Evolutionary conservation across 2,329 filamentous ascomycete species (phyloP).

Genomic region (Bipolaris sorokiniana): DNA sequence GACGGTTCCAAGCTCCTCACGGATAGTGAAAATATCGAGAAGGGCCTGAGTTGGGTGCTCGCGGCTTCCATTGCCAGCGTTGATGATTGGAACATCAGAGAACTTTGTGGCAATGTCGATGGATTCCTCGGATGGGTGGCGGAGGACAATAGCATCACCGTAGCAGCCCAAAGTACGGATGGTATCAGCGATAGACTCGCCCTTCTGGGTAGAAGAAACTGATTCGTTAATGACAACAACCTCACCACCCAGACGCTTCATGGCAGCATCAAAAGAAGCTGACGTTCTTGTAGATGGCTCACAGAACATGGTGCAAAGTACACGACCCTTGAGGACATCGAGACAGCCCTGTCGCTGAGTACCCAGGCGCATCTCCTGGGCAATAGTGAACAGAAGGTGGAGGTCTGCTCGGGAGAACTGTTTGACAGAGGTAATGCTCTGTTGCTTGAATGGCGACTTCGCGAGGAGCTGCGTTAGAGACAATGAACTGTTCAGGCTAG

Average conservation of each 20-base stretch:
- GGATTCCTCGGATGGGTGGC: constrained; percentile 83
- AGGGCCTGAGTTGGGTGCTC: constrained; percentile 98
- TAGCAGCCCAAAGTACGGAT: constrained; percentile 94
- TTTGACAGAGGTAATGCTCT: constrained; percentile 89
- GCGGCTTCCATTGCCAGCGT: constrained; percentile 92
- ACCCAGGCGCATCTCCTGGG: constrained; percentile 95
- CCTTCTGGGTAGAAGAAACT: constrained; percentile 90
- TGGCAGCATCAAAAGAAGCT: constrained; percentile 93
- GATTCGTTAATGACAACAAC: constrained; percentile 82
- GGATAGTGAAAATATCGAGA: constrained; percentile 96
- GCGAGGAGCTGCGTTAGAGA: constrained; percentile 74
- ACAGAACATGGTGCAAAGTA: constrained; percentile 94
- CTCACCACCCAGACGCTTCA: constrained; percentile 94
- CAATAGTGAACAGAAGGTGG: constrained; percentile 92
- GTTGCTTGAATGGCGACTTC: constrained; percentile 84
- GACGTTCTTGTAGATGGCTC: constrained; percentile 97
- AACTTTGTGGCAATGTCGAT: constrained; percentile 84
- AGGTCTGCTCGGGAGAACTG: constrained; percentile 88
- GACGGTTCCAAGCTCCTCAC: constrained; percentile 94
- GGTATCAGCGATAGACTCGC: constrained; percentile 90
- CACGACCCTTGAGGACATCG: constrained; percentile 81
- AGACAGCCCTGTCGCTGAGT: constrained; percentile 92
- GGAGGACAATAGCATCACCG: constrained; percentile 92
- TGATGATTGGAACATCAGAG: constrained; percentile 91
- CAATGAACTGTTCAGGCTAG: constrained; percentile 62